Evolutionary conservation across 495 filamentous ascomycete species (phyloP), one percentile per base, ranked within the genome.

Genomic region (Aspergillus biplanus): DNA sequence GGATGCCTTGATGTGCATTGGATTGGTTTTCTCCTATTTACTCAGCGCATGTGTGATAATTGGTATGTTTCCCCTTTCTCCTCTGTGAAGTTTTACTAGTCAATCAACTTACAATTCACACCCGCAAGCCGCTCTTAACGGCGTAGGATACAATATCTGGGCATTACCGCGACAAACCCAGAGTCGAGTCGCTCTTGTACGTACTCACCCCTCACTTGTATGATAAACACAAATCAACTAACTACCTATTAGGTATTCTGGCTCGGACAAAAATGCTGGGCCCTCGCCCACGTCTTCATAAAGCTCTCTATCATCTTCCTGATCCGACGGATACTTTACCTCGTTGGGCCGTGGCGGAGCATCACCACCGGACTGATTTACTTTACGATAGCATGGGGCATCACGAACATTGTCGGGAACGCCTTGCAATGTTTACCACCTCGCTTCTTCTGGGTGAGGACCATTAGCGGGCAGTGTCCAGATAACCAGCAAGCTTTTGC

Each of bases 381-480:
- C 7, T 54, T 72, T 33, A 58, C 72, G 12, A 56, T 64, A 33
- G 35, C 67, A 31, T 58, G 52, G 48, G 65, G 58, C 32, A 64
- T 69, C 18, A 67, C 68, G 49, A 59, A 54, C 55, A 53, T 71
- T 48, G 57, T 67, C 27, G 47, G 56, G 9, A 58, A 70, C 42
- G 52, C 80, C 53, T 76, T 84, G 56, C 71, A 75, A 46, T 86
- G 83, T 60, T 66, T 52, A 7, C 83, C 84, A 2, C 52, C 86
- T 16, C 61, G 57, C 5, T 73, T 69, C 37, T 74, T 74, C 21
- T 83, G 80, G 70, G 69, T 81, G 63, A 78, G 78, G 61, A 61
- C 65, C 13, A 71, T 82, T 11, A 52, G 44, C 52, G 16, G 44
- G 31, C 50, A 56, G 21, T 44, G 39, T n/a, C 7, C 39, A 0